phyloP scores from a whole-genome alignment of 2,329 filamentous ascomycete species.

The Colletotrichum sp. region DNA sequence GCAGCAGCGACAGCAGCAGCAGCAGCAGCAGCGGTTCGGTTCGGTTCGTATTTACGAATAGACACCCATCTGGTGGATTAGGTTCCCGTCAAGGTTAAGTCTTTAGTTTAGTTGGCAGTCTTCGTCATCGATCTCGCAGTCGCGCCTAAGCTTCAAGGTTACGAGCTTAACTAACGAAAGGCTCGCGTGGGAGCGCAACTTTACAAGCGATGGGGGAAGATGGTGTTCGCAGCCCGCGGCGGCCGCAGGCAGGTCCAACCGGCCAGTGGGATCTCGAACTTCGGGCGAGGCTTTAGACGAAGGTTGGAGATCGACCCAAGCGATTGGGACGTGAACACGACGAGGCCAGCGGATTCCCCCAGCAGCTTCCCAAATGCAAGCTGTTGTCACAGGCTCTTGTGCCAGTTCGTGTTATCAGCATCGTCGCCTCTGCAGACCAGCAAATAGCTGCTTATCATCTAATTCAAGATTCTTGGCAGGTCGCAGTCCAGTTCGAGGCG shows the following conservation, averaged over 20 bases:
- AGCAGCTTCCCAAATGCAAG: not conserved
- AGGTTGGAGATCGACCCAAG: not conserved
- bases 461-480: not conserved
- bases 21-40: not conserved
- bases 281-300: not conserved
- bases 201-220: not conserved
- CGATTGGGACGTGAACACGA: not conserved
- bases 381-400: accelerated
- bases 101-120: slow-evolving; percentile 4
- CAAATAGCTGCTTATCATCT: not conserved
- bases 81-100: not conserved
- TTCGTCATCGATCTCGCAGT: not conserved
- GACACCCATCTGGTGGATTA: not conserved
- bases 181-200: not conserved
- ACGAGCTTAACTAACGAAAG: not conserved
- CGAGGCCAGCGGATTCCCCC: accelerated
- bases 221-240: not conserved
- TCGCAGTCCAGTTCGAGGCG: not conserved
- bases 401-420: not conserved
- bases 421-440: not conserved
- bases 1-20: not conserved
- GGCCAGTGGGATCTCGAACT: not conserved
- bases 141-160: not conserved
- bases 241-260: not conserved
- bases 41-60: not conserved